Evolutionary conservation across 2,329 filamentous ascomycete genomes (phyloP).

Genomic region (Pleoardoris graminearum): DNA sequence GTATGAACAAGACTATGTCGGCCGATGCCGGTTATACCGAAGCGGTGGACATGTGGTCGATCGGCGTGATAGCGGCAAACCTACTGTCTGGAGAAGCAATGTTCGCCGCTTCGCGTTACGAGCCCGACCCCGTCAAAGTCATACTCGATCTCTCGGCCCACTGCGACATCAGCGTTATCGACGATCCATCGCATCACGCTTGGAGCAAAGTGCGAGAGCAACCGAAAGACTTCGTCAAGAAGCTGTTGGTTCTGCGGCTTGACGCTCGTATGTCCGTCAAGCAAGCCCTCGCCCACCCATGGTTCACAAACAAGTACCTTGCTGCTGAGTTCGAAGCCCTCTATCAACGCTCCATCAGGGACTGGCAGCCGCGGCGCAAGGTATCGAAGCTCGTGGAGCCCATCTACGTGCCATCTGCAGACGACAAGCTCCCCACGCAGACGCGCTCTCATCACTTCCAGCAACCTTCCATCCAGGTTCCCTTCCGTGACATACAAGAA

Average conservation of each 20-base stretch:
- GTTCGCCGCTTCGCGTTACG: constrained; percentile 46
- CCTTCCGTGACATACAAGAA: constrained; percentile 2
- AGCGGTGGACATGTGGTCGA: constrained; percentile 64
- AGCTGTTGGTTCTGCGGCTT: constrained; percentile 57
- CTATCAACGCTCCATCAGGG: constrained; percentile 53
- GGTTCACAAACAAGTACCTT: constrained; percentile 60
- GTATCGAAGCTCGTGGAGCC: constrained; percentile 35
- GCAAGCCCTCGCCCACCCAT: constrained; percentile 58
- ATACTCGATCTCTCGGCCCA: constrained; percentile 42
- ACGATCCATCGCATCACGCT: constrained; percentile 39
- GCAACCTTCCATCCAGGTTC: not conserved
- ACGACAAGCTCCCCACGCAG: not conserved
- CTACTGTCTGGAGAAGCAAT: constrained; percentile 57
- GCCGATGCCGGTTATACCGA: constrained; percentile 56
- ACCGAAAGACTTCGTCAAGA: constrained; percentile 58
- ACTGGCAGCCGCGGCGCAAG: constrained; percentile 54
- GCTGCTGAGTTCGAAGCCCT: constrained; percentile 53
- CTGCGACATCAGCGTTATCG: constrained; percentile 52
- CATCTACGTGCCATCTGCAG: constrained; percentile 10
- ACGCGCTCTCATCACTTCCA: not conserved
- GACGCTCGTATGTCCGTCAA: constrained; percentile 55
- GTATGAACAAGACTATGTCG: constrained; percentile 31
- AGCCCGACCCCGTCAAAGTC: constrained; percentile 26
- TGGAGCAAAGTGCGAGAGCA: constrained; percentile 51
- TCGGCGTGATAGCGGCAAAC: constrained; percentile 59